Base-by-base conservation (phyloP, 176 grass and related monocot species). In the Zea luxurians region DNA sequence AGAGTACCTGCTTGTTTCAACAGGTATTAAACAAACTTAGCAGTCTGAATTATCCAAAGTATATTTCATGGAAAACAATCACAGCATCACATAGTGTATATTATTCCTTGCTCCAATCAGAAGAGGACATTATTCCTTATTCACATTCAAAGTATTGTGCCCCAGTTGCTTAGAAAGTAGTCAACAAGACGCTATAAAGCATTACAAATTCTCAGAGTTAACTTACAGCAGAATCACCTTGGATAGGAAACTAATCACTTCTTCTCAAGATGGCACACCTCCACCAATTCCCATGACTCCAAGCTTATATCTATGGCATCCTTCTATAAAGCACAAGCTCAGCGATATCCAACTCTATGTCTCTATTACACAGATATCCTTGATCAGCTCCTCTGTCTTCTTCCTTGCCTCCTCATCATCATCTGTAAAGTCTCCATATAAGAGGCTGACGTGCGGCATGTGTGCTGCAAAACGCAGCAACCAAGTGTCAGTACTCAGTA, bases 211-310 rank as follows among this genome's bases (percentile, higher is more conserved):
- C 70, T 48, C 59, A 66, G 68, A 82, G 40, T 83, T 60, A 64
- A 74, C 69, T 87, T 76, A 71, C n/a, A 68, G 34, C 11, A 73
- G 73, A 82, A 59, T 35, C 48, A 77, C 1, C 71, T 47, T 45
- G 2, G 6, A 35, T 38, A 61, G 20, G 10, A 77, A 76, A 83
- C 4, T 13, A 38, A 81, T 90, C 80, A 95, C 64, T 92, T 88
- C 71, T 45, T 81, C 42, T 70, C 79, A 57, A 99, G 90, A 64
- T 47, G 47, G 86, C 68, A 90, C 27, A 89, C 84, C 86, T 95
- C 90, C 48, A 99, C 86, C 70, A 87, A 73, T 78, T 91, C 92
- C 96, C 96, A 99, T 77, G 96, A 93, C 46, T 95, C 84, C 88
- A 95, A 89, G 81, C 70, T 99, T 86, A 89, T 95, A 88, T 99